These are phyloP conservation scores for Hemileccinum rubropunctum DNA, from an alignment of 768 basidiomycete species.

Conservation along the genomic window DNA sequence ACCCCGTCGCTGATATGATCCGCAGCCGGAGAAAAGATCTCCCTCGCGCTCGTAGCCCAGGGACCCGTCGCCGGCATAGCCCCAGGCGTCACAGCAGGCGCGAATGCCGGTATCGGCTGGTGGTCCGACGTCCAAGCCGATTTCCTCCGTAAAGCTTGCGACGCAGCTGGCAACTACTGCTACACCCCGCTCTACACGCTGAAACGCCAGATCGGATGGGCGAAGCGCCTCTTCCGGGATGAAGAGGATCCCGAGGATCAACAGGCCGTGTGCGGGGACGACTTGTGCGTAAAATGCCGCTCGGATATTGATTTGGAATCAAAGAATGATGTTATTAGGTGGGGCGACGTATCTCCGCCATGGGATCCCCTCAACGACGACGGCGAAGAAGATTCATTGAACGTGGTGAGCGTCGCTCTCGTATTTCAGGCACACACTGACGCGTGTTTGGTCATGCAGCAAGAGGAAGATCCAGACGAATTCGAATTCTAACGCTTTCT, in stretches of 20 bases:
- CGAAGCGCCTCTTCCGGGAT: conserved; percentile 10
- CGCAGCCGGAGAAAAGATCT: conserved; percentile 26
- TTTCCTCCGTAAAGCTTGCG: conserved; percentile 23
- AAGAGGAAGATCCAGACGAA: background rate
- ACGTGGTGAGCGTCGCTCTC: conserved; percentile 6
- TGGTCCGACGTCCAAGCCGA: conserved; percentile 17
- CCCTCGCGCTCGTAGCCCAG: conserved; percentile 19
- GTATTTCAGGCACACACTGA: too few species aligned
- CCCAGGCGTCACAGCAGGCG: conserved; percentile 17
- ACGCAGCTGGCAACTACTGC: conserved; percentile 18
- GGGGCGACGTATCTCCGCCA: conserved; percentile 15
- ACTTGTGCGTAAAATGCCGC: too few species aligned
- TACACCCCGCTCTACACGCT: conserved; percentile 29
- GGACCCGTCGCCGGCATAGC: conserved; percentile 8
- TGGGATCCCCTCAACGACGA: conserved; percentile 29
- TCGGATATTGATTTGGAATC: too few species aligned
- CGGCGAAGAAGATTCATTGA: conserved; percentile 18
- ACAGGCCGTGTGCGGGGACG: background rate
- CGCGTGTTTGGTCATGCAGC: background rate
- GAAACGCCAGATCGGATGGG: conserved; percentile 8
- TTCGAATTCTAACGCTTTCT: too few species aligned
- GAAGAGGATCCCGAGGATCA: background rate
- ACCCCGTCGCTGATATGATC: too few species aligned
- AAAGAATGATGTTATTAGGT: conserved; percentile 11
- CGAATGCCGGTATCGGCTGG: conserved; percentile 14